Evolutionary conservation across 257 asterid genomes (phyloP), one percentile per base, ranked within the genome.

Genomic region (Orobanche coerulescens): DNA sequence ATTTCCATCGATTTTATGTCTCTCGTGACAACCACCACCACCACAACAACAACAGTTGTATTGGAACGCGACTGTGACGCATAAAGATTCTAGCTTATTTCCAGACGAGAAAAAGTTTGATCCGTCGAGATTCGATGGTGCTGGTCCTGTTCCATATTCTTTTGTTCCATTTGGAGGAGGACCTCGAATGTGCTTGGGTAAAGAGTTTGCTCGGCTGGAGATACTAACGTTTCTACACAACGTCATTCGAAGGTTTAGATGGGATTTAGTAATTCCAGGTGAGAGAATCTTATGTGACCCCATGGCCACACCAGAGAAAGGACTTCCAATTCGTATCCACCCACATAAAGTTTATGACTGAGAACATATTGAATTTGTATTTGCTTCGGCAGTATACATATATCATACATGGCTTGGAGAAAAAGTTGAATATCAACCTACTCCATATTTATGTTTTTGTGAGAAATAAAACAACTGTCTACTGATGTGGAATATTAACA

Each of bases 101-200:
- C 65, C 65, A 3, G 75, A 75, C 30, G 5, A 36, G 36, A 16
- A 1, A 13, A 71, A 58, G 13, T 81, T 81, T 25, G 73, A 81
- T 64, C 77, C 88, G 0, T 68, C 82, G 0, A 71, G 84, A 66
- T 81, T 71, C 25, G 81, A 81, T 34, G 79, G 68, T 43, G 54
- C 64, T 8, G 13, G 26, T 46, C 13, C 25, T 5, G 13, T 55
- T 11, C 79, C 84, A 13, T 76, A 33, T 40, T 33, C 77, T 0
- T 78, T 57, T 6, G 81, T 81, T n/a, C 81, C 84, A 0, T 81
- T 81, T 31, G 84, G 87, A 18, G 87, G 87, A 39, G 87, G 87
- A 2, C 79, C 82, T 13, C 66, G 81, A 1, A 76, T 78, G 84
- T 78, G 84, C 69, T n/a, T 71, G 19, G 82, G 84, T 1, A 78